Conservation (phyloP, 371 early-diverging fungal species). For the Mucor velutinosus region DNA sequence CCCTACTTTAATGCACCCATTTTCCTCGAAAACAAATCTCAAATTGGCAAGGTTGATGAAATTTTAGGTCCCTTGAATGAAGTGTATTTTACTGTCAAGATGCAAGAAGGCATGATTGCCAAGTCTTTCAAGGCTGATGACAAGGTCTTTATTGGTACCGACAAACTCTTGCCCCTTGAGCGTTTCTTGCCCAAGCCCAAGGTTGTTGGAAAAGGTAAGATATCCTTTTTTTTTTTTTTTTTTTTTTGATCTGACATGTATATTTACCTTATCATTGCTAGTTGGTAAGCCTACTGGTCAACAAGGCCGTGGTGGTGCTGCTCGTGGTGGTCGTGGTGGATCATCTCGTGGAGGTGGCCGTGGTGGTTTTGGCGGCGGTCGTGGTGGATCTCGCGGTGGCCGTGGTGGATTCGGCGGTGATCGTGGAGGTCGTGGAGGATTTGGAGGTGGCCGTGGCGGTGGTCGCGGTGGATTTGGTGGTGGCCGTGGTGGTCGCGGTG, state of each 20-base stretch:
- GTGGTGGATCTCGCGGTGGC: conserved; percentile 15
- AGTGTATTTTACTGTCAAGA: conserved; percentile 96
- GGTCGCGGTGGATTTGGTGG: conserved; percentile 2
- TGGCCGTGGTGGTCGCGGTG: conserved; percentile 23
- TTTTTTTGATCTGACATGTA: neutral
- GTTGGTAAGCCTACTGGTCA: conserved; percentile 46
- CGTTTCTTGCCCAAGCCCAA: conserved; percentile 97
- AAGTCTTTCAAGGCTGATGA: conserved; percentile 88
- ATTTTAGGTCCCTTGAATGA: conserved; percentile 98
- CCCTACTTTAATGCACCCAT: conserved; percentile 99
- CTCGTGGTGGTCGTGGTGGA: conserved; percentile 34
- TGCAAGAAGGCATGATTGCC: conserved; percentile 92
- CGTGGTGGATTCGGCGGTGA: conserved; percentile 16
- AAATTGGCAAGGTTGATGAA: conserved; percentile 99
- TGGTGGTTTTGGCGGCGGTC: conserved; percentile 30
- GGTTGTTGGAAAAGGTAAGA: conserved; percentile 60
- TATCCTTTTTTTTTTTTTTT: neutral
- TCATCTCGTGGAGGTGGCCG: conserved; percentile 12
- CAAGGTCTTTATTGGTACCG: conserved; percentile 91
- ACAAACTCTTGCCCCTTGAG: conserved; percentile 94
- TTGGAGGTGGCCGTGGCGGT: conserved; percentile 24
- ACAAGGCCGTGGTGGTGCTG: conserved; percentile 44
- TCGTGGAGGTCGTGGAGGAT: conserved; percentile 30
- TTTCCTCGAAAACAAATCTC: conserved; percentile 95
- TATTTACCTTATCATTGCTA: neutral